Evolutionary conservation across 2,329 filamentous ascomycete species (phyloP), one percentile per base, ranked within the genome.

Genomic region (Camillea tinctor): DNA sequence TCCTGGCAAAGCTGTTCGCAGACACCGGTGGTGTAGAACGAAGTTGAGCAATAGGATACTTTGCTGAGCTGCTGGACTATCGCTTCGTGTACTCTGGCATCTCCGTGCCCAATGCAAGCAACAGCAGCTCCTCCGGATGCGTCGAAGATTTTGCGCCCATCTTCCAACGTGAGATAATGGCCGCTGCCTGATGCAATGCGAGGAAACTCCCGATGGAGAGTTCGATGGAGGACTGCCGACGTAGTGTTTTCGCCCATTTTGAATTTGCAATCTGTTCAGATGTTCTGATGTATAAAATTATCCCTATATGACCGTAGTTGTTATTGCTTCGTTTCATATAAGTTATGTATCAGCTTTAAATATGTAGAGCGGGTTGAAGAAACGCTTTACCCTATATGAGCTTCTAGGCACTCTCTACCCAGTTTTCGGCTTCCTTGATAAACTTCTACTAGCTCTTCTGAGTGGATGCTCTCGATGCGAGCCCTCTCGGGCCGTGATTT

Each of bases 101-200:
- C 70, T 6, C 76, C 76, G 65, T 81, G 79, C 1, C 80, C 80
- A 24, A 82, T 67, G 63, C 78, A 80, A 7, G 78, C 74, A 26
- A 82, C 80, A 0, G 80, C 76, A 1, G 80, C 77, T 19, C 80
- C 80, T 7, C 78, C 76, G 7, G 75, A 78, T 9, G 77, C 79
- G 60, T 82, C 80, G 3, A 82, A 69, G 20, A 81, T 74, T 50
- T 64, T 71, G 6, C 71, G 72, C 15, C 79, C 79, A 61, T 79
- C 75, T 21, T 75, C 72, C 1, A 80, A 72, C 20, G 73, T 57
- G 3, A 81, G 68, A 58, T 75, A 73, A 59, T 74, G 75, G 2
- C 79, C 78, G 22, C 75, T 65, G 6, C 73, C 75, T 4, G 64
- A 64, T 17, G 69, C 64, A n/a, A 78, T 58, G 19, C 64, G 60